Conservation (phyloP, 495 filamentous ascomycete genomes). For the Aspergillus nanangensis region DNA sequence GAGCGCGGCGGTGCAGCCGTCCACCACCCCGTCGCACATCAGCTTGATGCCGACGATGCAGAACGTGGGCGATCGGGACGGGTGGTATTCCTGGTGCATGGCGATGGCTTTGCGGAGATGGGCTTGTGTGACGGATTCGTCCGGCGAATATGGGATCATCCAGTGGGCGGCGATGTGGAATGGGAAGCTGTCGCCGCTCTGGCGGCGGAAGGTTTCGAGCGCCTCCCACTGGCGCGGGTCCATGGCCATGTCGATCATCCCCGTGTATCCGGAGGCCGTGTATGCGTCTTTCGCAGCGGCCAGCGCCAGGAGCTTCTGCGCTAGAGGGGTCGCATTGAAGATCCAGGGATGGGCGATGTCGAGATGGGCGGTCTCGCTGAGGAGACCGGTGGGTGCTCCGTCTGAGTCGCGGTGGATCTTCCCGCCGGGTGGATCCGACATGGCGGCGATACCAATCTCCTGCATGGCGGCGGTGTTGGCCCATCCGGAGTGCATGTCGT, state of each 20-base stretch:
- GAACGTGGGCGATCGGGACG: constrained; percentile 42
- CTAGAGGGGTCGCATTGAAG: constrained; percentile 44
- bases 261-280: constrained; percentile 55
- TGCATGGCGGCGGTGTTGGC: constrained; percentile 51
- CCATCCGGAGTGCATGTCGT: constrained; percentile 62
- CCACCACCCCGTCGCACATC: constrained; percentile 58
- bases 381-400: constrained; percentile 50
- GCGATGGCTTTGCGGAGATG: constrained; percentile 53
- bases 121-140: constrained; percentile 35
- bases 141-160: constrained; percentile 48
- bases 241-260: constrained; percentile 69
- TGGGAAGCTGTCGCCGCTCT: constrained; percentile 35
- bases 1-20: constrained; percentile 56
- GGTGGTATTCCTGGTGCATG: constrained; percentile 38
- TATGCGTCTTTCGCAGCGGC: constrained; percentile 46
- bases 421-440: constrained; percentile 51
- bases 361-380: constrained; percentile 54
- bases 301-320: constrained; percentile 50
- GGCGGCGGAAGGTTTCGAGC: constrained; percentile 41
- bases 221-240: constrained; percentile 57
- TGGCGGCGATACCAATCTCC: constrained; percentile 45
- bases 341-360: constrained; percentile 56
- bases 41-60: constrained; percentile 56
- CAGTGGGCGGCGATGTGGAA: constrained; percentile 62
- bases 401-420: constrained; percentile 49